Evolutionary conservation across 1,139 yeast species (phyloP).

Genomic region (Yamadazyma taylorii): DNA sequence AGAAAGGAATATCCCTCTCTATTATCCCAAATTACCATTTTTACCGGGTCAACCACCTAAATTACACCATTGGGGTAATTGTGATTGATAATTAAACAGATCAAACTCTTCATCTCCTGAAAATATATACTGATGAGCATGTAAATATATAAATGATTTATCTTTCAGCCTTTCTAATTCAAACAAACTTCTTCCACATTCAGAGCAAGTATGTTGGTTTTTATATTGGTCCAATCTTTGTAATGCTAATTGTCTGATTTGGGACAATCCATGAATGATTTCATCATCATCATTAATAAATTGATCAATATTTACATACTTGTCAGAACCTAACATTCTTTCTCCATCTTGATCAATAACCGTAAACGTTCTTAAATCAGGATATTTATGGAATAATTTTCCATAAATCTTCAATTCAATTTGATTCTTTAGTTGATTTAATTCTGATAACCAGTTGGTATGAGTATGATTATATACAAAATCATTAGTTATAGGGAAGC

Average conservation of each 20-base stretch:
- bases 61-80: constrained; percentile 41
- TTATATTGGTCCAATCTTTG: constrained; percentile 18
- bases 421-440: constrained; percentile 21
- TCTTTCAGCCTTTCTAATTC: constrained; percentile 36
- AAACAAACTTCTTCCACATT: constrained; percentile 44
- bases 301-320: constrained; percentile 7
- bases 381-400: constrained; percentile 19
- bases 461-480: constrained; percentile 44
- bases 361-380: constrained; percentile 9
- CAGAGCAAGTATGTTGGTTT: constrained; percentile 31
- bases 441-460: constrained; percentile 7
- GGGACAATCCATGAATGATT: too few relatives aligned
- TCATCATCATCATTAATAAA: constrained; percentile 4
- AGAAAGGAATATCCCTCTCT: constrained; percentile 62
- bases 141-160: constrained; percentile 52
- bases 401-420: constrained; percentile 31
- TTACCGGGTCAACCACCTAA: too few relatives aligned
- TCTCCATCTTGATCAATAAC: too few relatives aligned
- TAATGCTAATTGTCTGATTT: constrained; percentile 13
- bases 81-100: constrained; percentile 30
- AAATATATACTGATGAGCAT: constrained; percentile 51
- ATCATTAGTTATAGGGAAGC: constrained; percentile 72
- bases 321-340: too few relatives aligned
- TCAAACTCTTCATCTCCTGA: constrained; percentile 7
- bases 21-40: constrained; percentile 26